Evolutionary conservation across 768 basidiomycete species (phyloP), one percentile per base, ranked within the genome.

Genomic region (Amanita subjunquillea): DNA sequence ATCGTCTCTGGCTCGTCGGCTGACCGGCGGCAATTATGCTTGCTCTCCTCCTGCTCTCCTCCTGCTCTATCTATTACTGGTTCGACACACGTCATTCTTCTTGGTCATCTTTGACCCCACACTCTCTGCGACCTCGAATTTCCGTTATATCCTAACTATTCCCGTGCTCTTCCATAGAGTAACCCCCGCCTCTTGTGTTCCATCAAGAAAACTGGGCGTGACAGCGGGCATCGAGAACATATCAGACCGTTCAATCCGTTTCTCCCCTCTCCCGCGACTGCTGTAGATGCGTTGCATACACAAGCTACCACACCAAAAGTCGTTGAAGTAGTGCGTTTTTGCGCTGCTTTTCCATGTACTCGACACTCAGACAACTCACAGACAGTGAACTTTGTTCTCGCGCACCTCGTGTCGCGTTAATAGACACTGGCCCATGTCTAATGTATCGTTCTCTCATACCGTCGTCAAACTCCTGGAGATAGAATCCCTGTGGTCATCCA

Each of bases 91-190:
- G 39, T 25, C 30, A 13, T 44, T n/a, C 23, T 51, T 23, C 8
- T 0, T 25, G 22, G n/a, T 27, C 13, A 12, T 50, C 49, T n/a
- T 50, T 40, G 25, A 20, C 17, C 39, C 10, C 17, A 34, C 39
- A 3, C 49, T 50, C 39, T 12, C 44, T 51, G 50, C 40, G 50
- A 22, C 50, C 10, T 34, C 15, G 40, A 20, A 42, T 51, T 29
- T 23, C 10, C 15, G 4, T 20, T 51, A 51, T 51, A 51, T 41
- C 50, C 49, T 41, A 40, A 40, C 37, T 40, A 50, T 40, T 40
- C 6, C 25, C 27, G n/a, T 30, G 25, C 37, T n/a, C 25, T 42
- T 27, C 22, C 29, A 50, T 50, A 50, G 39, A 50, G 17, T 29
- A 29, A 32, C 29, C 10, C 22, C 39, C 12, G 4, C 25, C 25